Evolutionary conservation across 805 yeast genomes (phyloP).

Genomic region (Saccharomycopsis sp.): DNA sequence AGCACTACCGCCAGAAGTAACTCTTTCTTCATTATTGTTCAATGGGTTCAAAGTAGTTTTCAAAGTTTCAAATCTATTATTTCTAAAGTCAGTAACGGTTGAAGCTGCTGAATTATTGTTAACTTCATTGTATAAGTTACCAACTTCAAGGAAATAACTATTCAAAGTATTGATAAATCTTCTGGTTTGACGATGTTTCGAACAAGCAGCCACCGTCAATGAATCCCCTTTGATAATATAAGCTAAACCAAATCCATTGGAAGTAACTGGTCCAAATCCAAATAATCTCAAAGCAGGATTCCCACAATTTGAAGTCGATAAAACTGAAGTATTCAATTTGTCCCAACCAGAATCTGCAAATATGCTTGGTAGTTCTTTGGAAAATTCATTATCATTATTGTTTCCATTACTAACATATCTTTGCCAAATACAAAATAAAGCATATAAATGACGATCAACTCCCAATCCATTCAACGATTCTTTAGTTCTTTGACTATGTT

Average conservation of each 20-base stretch:
- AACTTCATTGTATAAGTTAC: slow-evolving; percentile 32
- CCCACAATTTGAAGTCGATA: slow-evolving; percentile 86
- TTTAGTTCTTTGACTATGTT: slow-evolving; percentile 59
- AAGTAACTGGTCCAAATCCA: slow-evolving; percentile 87
- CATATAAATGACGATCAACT: slow-evolving; percentile 87
- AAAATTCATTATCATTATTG: slow-evolving; percentile 22
- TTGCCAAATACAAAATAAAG: slow-evolving; percentile 82
- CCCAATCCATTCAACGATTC: slow-evolving; percentile 70
- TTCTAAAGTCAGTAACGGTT: background rate
- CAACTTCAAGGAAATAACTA: slow-evolving; percentile 51
- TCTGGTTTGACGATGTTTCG: slow-evolving; percentile 80
- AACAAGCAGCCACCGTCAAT: slow-evolving; percentile 70
- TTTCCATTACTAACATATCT: slow-evolving; percentile 34
- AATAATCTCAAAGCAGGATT: slow-evolving; percentile 78
- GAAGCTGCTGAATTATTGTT: background rate
- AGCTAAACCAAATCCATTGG: slow-evolving; percentile 90
- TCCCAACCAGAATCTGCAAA: slow-evolving; percentile 89
- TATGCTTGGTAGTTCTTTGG: slow-evolving; percentile 49
- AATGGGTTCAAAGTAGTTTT: background rate
- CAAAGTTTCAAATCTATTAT: slow-evolving; percentile 1
- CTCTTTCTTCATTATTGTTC: background rate
- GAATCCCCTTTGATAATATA: slow-evolving; percentile 77
- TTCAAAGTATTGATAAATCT: slow-evolving; percentile 63
- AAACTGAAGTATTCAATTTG: slow-evolving; percentile 63
- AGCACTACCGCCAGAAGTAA: slow-evolving; percentile 22